phyloP scores from a whole-genome alignment of 257 asterid species.

The Salvia splendens region DNA sequence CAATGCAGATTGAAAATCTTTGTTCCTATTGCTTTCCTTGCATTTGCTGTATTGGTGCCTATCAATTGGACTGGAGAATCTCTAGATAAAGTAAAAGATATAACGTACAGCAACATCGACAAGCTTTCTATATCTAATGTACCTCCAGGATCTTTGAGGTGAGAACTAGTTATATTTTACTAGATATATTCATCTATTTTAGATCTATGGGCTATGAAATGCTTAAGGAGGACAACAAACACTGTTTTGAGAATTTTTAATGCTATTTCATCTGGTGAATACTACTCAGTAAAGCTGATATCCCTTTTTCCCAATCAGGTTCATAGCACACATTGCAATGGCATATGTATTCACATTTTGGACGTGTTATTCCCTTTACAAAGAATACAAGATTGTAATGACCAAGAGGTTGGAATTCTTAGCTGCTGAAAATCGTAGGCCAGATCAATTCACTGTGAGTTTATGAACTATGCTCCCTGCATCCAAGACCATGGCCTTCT shows the following conservation, averaged over 20 bases:
- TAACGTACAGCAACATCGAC: constrained; percentile 75
- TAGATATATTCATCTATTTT: neutral
- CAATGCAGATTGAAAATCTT: constrained; percentile 86
- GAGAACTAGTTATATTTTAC: constrained; percentile 28
- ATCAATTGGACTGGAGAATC: constrained; percentile 82
- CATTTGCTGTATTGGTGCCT: constrained; percentile 77
- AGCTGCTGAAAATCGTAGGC: constrained; percentile 79
- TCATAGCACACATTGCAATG: constrained; percentile 75
- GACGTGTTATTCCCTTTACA: constrained; percentile 78
- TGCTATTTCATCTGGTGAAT: constrained; percentile 9
- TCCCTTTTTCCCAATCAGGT: constrained; percentile 49
- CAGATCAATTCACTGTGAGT: constrained; percentile 93
- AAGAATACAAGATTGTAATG: constrained; percentile 68
- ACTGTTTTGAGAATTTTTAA: constrained; percentile 15
- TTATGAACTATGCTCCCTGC: constrained; percentile 1
- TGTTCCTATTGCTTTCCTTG: constrained; percentile 73
- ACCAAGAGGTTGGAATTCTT: constrained; percentile 80
- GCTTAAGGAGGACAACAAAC: constrained; percentile 3
- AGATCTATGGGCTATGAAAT: constrained; percentile 15
- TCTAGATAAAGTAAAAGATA: constrained; percentile 49
- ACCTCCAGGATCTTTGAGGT: constrained; percentile 77
- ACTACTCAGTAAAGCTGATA: constrained; percentile 12
- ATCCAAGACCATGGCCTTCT: constrained; percentile 18
- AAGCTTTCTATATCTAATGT: constrained; percentile 89
- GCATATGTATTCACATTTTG: constrained; percentile 82